Conservation (phyloP, 2,329 filamentous ascomycete species). For the Colletotrichum incanum region DNA sequence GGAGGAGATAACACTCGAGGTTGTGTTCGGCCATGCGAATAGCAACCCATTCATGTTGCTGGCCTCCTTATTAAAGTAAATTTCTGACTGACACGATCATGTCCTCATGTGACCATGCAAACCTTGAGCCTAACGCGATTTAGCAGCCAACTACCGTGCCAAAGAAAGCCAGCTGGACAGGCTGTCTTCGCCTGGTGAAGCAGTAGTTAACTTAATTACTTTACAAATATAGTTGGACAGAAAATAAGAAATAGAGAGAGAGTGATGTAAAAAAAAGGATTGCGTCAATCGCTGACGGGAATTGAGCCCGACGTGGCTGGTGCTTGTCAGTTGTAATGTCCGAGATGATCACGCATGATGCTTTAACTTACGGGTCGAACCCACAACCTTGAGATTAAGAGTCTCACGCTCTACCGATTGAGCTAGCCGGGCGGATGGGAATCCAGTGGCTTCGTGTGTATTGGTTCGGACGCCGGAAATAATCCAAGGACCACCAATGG, state of each 20-base stretch:
- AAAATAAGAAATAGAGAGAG: background rate
- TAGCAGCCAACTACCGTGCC: background rate
- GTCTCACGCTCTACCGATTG: conserved; percentile 83
- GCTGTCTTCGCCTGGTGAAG: background rate
- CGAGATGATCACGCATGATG: background rate
- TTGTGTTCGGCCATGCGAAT: too few species aligned
- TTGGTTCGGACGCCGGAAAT: accelerated
- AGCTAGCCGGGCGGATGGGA: conserved; percentile 69
- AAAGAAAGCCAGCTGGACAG: background rate
- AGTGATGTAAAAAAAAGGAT: background rate
- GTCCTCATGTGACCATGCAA: too few species aligned
- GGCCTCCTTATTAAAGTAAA: too few species aligned
- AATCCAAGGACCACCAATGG: background rate
- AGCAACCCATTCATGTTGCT: too few species aligned
- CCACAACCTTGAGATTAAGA: conserved; percentile 75
- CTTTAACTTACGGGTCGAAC: conserved; percentile 59
- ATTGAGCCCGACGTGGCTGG: conserved; percentile 42
- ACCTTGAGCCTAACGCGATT: too few species aligned
- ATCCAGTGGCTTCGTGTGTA: conserved; percentile 41
- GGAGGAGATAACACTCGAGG: too few species aligned
- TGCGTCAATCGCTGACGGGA: conserved; percentile 40
- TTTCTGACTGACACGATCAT: too few species aligned
- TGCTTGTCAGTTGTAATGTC: background rate
- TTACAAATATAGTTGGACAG: background rate
- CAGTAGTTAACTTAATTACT: background rate